Conservation (phyloP, 495 filamentous ascomycete species). For the Aspergillus saccharolyticus region DNA sequence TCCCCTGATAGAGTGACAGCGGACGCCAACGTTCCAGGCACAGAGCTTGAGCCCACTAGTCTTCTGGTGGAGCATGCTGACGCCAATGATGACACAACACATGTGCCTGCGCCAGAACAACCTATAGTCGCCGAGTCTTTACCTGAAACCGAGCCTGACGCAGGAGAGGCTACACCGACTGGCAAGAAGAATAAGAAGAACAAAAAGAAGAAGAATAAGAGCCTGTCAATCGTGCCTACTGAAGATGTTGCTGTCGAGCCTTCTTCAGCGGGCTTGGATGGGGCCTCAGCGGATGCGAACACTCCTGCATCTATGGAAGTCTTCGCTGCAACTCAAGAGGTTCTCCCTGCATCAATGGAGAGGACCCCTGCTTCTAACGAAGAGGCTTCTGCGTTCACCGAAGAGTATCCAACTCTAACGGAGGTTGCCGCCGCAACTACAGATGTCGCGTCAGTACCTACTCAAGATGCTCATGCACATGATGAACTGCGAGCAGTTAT, state of each 20-base stretch:
- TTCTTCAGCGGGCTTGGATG: not conserved
- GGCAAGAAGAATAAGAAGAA: conserved; percentile 31
- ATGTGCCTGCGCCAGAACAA: conserved; percentile 13
- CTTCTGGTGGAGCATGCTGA: conserved; percentile 18
- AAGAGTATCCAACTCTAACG: conserved; percentile 1
- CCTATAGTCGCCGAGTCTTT: conserved; percentile 3
- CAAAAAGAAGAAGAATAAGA: conserved; percentile 28
- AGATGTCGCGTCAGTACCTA: too few species aligned
- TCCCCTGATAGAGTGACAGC: conserved; percentile 14
- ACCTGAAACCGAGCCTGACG: conserved; percentile 12
- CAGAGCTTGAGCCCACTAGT: conserved; percentile 12
- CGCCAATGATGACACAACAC: conserved; percentile 22
- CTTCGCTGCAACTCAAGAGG: not conserved
- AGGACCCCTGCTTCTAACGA: not conserved
- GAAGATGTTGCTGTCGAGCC: not conserved
- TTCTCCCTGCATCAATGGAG: not conserved
- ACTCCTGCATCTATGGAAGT: conserved; percentile 2
- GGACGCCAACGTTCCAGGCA: conserved; percentile 12
- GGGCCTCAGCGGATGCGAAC: not conserved
- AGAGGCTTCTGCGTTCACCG: conserved; percentile 4
- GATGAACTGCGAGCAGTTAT: too few species aligned
- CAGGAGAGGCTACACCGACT: conserved; percentile 14
- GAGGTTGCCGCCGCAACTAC: too few species aligned
- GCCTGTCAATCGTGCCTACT: conserved; percentile 3
- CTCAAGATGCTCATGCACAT: too few species aligned